These are phyloP conservation scores for Gossypium sturtianum DNA, from an alignment of 345 rosid species.

Conservation along the genomic window DNA sequence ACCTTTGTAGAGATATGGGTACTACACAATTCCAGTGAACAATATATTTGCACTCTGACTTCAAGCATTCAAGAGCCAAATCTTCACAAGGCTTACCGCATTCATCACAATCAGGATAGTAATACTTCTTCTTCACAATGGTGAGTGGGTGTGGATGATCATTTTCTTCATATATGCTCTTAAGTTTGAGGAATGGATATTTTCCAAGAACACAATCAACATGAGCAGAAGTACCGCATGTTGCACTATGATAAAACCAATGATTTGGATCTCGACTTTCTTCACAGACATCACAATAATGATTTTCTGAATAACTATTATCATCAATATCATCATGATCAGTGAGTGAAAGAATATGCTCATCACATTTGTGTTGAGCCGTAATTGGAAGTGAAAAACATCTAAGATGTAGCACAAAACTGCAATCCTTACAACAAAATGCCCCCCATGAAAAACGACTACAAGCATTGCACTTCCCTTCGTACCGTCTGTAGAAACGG, in stretches of 20 bases:
- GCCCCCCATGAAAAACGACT: fast-evolving
- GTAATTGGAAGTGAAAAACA: neutral
- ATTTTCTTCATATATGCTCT: neutral
- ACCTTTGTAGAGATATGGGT: neutral
- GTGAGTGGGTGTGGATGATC: neutral
- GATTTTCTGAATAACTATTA: neutral
- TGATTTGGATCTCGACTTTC: neutral
- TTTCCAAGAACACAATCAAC: neutral
- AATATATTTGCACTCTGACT: neutral
- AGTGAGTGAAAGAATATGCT: neutral
- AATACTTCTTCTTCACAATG: neutral
- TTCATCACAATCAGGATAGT: neutral
- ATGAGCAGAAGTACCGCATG: neutral
- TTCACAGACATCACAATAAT: neutral
- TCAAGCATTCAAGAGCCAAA: neutral
- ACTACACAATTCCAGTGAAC: neutral
- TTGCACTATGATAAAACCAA: neutral
- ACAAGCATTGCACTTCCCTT: neutral
- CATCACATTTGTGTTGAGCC: neutral
- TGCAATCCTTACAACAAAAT: neutral
- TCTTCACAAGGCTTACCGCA: neutral
- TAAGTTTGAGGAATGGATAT: neutral
- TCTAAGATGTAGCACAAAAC: neutral
- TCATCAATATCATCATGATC: no score
- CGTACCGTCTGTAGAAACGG: neutral